Evolutionary conservation across 805 yeast species (phyloP).

Genomic region (Kregervanrija pseudodelftensis): DNA sequence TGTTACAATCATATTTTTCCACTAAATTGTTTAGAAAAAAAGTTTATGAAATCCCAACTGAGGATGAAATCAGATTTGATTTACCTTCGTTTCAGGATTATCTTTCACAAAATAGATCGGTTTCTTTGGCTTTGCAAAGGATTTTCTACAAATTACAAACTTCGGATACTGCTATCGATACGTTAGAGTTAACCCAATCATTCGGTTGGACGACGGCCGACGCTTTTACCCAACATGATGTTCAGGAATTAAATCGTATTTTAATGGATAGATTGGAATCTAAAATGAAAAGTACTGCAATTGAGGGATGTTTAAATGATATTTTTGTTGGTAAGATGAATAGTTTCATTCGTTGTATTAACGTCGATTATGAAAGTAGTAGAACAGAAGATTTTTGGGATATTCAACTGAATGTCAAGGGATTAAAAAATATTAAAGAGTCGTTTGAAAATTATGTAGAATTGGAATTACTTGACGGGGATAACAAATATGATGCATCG

Average conservation of each 20-base stretch:
- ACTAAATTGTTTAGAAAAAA: conserved; percentile 76
- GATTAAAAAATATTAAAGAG: conserved; percentile 60
- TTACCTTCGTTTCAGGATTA: conserved; percentile 19
- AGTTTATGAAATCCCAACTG: conserved; percentile 87
- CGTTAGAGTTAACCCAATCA: conserved; percentile 78
- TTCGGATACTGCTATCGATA: conserved; percentile 71
- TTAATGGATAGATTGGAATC: conserved; percentile 90
- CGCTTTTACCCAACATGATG: conserved; percentile 97
- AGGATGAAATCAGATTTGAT: conserved; percentile 37
- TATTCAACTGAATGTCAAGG: conserved; percentile 88
- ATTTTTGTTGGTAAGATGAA: conserved; percentile 96
- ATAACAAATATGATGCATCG: conserved; percentile 90
- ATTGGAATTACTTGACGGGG: conserved; percentile 85
- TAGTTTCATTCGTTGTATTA: conserved; percentile 84
- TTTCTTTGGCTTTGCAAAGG: conserved; percentile 80
- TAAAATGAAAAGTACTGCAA: conserved; percentile 83
- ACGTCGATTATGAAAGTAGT: conserved; percentile 89
- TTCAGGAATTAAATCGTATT: conserved; percentile 91
- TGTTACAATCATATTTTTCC: conserved; percentile 83
- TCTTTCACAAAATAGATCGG: conserved; percentile 39
- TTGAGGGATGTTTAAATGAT: conserved; percentile 67
- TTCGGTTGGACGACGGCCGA: conserved; percentile 98
- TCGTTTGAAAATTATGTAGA: conserved; percentile 85
- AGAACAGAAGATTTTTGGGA: conserved; percentile 97
- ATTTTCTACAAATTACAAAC: conserved; percentile 75